Evolutionary conservation across 371 early-diverging fungal species (phyloP), one percentile per base, ranked within the genome.

Genomic region (Lichtheimia ramosa): DNA sequence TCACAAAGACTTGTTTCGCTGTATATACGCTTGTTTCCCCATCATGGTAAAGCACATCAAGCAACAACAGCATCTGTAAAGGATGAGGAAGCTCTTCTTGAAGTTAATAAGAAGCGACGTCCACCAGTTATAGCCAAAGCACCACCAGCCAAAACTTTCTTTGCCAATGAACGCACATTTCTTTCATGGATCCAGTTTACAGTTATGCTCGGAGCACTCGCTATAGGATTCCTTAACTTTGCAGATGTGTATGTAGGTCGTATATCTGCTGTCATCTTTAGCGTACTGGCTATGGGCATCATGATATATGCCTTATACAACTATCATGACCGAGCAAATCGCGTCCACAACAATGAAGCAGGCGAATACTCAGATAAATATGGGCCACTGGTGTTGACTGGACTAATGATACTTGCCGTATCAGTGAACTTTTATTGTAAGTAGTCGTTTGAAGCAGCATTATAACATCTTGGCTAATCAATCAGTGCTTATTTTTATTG

Each of bases 111-210:
- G 61, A 49, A 43, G 24, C 62, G 59, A 65, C 43, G 57, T 63
- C 58, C 46, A 18, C 18, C 21, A 5, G 21, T 46, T 21, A 18
- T 21, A 15, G 58, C 63, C 16, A 70, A 66, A 48, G 68, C 79
- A n/a, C 73, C 73, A 12, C 73, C 75, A 46, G 83, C 96, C 43
- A 98, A 98, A 76, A 94, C 95, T 14, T 97, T 90, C 68, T 98
- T 98, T 80, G 98, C 98, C 56, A 98, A 98, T 66, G 98, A 98
- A 73, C 85, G 98, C 52, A 98, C 98, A 1, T 98, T 98, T 70
- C 77, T 98, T 54, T 85, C 92, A 18, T 88, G 89, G 89, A 75
- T 88, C 43, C 77, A 84, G 57, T 88, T 88, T 60, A 74, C 88
- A 5, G 66, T 88, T 3, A 66, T 89, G 42, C 70, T 91, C 5